Conservation (phyloP, 306 rosid genomes). For the Pachyrhizus erosus region DNA sequence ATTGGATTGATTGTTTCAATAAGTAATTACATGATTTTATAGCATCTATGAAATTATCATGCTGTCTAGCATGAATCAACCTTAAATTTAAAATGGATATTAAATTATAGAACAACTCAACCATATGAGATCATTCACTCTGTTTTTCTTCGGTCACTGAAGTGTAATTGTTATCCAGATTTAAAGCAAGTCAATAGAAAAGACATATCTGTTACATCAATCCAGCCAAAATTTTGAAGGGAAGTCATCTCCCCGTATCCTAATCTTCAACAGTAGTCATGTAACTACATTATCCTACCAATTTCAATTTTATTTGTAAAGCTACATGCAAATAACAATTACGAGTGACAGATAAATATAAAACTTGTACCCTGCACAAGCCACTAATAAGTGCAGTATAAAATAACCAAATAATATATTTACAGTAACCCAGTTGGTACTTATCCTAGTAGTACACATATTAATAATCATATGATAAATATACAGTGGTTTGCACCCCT, state of each 20-base stretch:
- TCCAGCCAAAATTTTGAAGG: conserved; percentile 29
- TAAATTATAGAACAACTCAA: conserved; percentile 1
- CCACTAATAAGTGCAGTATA: conserved; percentile 13
- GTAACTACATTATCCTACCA: conserved; percentile 26
- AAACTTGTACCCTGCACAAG: conserved; percentile 6
- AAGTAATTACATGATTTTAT: conserved; percentile 30
- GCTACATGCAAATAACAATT: conserved; percentile 22
- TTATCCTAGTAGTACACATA: not conserved
- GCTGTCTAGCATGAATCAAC: conserved; percentile 15
- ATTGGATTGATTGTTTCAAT: conserved; percentile 11
- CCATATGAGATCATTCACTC: conserved; percentile 29
- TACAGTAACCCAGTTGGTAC: not conserved
- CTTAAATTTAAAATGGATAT: conserved; percentile 18
- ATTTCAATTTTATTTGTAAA: conserved; percentile 28
- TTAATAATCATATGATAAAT: conserved; percentile 3
- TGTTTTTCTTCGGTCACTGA: conserved; percentile 30
- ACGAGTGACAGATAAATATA: conserved; percentile 8
- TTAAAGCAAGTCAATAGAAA: not conserved
- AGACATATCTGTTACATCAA: conserved; percentile 28
- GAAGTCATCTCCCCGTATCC: conserved; percentile 26
- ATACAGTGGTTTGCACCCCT: conserved; percentile 8
- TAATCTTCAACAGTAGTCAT: conserved; percentile 19
- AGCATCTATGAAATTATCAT: conserved; percentile 26
- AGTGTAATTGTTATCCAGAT: not conserved
- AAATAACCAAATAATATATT: conserved; percentile 11